phyloP scores from a whole-genome alignment of 1,284 basidiomycete genomes.

The Lentinula novae-zelandiae region DNA sequence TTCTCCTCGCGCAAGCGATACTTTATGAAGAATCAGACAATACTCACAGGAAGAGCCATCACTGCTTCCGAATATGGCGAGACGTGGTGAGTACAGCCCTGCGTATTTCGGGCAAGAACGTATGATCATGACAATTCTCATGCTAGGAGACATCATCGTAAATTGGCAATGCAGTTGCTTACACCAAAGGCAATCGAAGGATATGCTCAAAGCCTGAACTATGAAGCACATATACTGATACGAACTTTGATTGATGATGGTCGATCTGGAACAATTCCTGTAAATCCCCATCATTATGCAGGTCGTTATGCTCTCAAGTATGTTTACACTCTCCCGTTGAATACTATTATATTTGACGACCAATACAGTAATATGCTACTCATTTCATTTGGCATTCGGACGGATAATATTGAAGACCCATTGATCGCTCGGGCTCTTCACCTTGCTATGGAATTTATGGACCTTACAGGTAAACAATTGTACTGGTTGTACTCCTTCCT shows the following conservation, averaged over 20 bases:
- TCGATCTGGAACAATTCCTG: slow-evolving; percentile 25
- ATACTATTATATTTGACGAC: neutral
- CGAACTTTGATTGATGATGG: slow-evolving; percentile 30
- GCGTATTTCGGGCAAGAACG: neutral
- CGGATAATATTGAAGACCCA: slow-evolving; percentile 26
- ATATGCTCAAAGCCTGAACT: slow-evolving; percentile 31
- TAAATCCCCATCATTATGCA: slow-evolving; percentile 34
- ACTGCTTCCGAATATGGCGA: slow-evolving; percentile 39
- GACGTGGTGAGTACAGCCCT: slow-evolving; percentile 27
- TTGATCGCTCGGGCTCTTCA: slow-evolving; percentile 29
- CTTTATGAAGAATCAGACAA: slow-evolving; percentile 40
- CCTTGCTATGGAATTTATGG: slow-evolving; percentile 36
- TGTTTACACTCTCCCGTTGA: neutral
- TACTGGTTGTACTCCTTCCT: neutral
- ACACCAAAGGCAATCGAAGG: slow-evolving; percentile 29
- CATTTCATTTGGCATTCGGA: slow-evolving; percentile 33
- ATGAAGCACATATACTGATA: slow-evolving; percentile 33
- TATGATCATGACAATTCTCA: neutral
- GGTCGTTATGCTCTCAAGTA: slow-evolving; percentile 33
- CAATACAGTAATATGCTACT: slow-evolving; percentile 32
- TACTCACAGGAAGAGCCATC: slow-evolving; percentile 36
- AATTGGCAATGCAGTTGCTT: slow-evolving; percentile 30
- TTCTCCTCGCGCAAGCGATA: slow-evolving; percentile 38
- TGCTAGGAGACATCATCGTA: slow-evolving; percentile 36
- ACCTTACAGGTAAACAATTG: slow-evolving; percentile 19